Conservation (phyloP, 805 yeast species). For the Torulaspora microellipsoides region DNA sequence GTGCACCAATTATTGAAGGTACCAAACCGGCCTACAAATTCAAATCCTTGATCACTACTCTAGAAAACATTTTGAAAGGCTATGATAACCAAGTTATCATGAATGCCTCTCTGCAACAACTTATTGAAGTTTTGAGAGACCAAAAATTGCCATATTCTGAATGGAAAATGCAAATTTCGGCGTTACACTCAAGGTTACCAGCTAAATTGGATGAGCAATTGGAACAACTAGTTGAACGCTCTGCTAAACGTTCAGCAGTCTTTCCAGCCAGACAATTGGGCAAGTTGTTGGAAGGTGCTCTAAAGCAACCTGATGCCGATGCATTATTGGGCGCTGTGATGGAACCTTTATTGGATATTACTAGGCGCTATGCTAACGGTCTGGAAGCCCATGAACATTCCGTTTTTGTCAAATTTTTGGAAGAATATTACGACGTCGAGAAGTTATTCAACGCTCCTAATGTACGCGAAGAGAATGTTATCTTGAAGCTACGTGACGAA, state of each 20-base stretch:
- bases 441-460: constrained; percentile 69
- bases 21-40: constrained; percentile 78
- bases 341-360: constrained; percentile 70
- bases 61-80: constrained; percentile 80
- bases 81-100: constrained; percentile 93
- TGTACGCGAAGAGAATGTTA: constrained; percentile 82
- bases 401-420: constrained; percentile 64
- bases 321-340: constrained; percentile 52
- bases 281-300: constrained; percentile 62
- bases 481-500: constrained; percentile 82
- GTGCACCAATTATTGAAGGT: constrained; percentile 79
- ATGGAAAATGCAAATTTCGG: constrained; percentile 82
- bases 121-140: constrained; percentile 69
- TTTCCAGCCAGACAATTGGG: constrained; percentile 89
- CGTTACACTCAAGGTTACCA: constrained; percentile 88
- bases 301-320: constrained; percentile 46
- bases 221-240: constrained; percentile 60
- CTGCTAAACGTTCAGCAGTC: constrained; percentile 61
- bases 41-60: constrained; percentile 50
- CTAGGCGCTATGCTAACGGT: constrained; percentile 67
- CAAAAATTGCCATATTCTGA: constrained; percentile 87
- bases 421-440: constrained; percentile 75
- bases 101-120: constrained; percentile 72
- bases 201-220: constrained; percentile 66
- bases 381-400: constrained; percentile 77